Evolutionary conservation across 768 basidiomycete genomes (phyloP).

Genomic region (Trametes punicea): DNA sequence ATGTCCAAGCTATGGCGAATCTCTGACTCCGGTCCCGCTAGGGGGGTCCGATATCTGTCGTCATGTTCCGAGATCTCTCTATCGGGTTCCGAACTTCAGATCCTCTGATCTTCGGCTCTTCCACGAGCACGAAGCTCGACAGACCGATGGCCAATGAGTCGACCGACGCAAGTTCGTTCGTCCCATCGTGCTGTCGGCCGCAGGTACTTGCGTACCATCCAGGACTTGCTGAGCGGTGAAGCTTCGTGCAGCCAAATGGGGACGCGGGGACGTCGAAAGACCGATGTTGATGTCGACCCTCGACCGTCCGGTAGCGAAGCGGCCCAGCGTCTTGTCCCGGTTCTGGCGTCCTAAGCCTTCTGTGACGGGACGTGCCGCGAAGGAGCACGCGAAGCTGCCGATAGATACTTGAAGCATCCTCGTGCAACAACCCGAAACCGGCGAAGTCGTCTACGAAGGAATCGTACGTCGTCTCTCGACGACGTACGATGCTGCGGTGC

Average conservation of each 20-base stretch:
- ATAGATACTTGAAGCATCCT: constrained; percentile 17
- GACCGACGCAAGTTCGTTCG: neutral
- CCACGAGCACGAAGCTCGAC: neutral
- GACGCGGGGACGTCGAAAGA: constrained; percentile 13
- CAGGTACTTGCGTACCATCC: neutral
- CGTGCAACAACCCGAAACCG: constrained; percentile 9
- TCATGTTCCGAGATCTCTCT: too few relatives aligned
- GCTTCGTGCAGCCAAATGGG: constrained; percentile 14
- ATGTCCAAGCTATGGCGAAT: too few relatives aligned
- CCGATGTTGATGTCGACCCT: constrained; percentile 4
- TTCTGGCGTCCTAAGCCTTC: constrained; percentile 7
- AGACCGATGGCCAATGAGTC: neutral
- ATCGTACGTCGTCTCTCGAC: neutral
- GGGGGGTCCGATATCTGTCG: too few relatives aligned
- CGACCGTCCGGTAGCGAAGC: constrained; percentile 16
- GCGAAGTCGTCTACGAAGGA: constrained; percentile 1
- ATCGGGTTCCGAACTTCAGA: neutral
- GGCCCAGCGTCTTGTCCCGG: constrained; percentile 7
- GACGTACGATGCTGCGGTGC: neutral
- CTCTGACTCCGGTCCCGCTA: too few relatives aligned
- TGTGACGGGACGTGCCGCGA: constrained; percentile 7
- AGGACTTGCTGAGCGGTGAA: neutral
- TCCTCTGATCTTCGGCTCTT: neutral
- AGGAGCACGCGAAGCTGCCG: constrained; percentile 11
- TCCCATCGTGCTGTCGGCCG: neutral